Evolutionary conservation across 1,284 basidiomycete genomes (phyloP), one percentile per base, ranked within the genome.

Genomic region (Austropuccinia psidii): DNA sequence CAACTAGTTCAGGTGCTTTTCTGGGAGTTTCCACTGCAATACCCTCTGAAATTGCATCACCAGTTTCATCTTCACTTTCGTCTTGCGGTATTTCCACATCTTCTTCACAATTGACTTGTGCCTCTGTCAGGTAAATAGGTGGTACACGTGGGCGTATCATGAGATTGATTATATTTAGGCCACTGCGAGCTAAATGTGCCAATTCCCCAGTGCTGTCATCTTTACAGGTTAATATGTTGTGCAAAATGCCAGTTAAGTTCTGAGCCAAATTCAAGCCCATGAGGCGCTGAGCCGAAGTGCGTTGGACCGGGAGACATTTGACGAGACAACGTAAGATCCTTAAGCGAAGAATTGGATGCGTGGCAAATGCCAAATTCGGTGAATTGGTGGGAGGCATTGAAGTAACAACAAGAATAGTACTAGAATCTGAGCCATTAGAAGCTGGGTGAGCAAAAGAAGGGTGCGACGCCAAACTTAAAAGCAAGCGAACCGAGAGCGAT

Each of bases 221-320:
- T 11, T 17, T 45, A 35, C 27, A 57, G 31, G 31, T 13, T 19
- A 35, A 37, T 52, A 67, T 21, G n/a, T 50, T 33, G 24, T 37
- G 33, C 2, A 52, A 41, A 24, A 67, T 39, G 15, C 33, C 35
- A 5, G 24, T 27, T 19, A 67, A 35, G 21, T 21, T 52, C 29
- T 67, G 47, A 19, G 64, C 47, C n/a, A 67, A 37, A 35, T 54
- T 54, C 2, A 67, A 52, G 9, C 64, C 64, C n/a, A 67, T 37
- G 4, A 41, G 19, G 19, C 13, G 13, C 41, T 67, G 64, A 31
- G 2, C 27, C n/a, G 49, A 37, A 21, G 29, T 35, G 33, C 49
- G 29, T 52, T 67, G 64, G 27, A 67, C 41, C 4, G 64, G 31
- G 17, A 67, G 11, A 33, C 64, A 54, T 24, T 24, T 27, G 0